A percentile compares a stretch with the other conserved stretches of the same genome.
These are phyloP conservation scores for Sphaerulina vaccinii DNA, from an alignment of 2,329 filamentous ascomycete species.

Conservation along the genomic window DNA sequence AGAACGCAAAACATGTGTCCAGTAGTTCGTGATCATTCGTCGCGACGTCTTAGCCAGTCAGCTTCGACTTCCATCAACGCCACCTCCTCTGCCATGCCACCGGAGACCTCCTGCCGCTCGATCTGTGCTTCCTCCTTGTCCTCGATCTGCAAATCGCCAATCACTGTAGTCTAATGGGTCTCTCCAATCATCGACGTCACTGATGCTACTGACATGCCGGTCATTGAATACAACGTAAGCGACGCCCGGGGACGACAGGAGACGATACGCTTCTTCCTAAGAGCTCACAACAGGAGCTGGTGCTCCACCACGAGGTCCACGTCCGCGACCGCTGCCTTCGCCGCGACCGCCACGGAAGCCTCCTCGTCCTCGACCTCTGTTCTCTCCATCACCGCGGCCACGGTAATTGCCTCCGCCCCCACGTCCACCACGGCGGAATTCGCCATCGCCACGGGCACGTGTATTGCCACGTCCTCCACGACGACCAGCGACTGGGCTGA, in stretches of 20 bases:
- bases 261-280: conserved; percentile 20
- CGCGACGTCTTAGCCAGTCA: neutral
- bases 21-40: neutral
- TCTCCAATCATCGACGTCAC: no score
- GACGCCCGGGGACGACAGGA: no score
- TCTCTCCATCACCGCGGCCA: conserved; percentile 39
- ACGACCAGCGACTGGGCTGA: conserved; percentile 60
- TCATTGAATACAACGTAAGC: no score
- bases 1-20: conserved; percentile 9
- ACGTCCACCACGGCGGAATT: conserved; percentile 32
- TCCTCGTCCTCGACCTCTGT: conserved; percentile 37
- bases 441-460: conserved; percentile 42
- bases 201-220: no score
- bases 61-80: neutral
- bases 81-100: no score
- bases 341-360: conserved; percentile 46
- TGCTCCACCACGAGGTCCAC: conserved; percentile 27
- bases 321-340: conserved; percentile 29
- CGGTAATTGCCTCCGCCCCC: conserved; percentile 24
- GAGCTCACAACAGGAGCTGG: conserved; percentile 21
- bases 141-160: no score
- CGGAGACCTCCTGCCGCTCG: no score
- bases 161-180: no score
- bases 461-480: conserved; percentile 40
- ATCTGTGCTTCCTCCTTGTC: no score